These are phyloP conservation scores for Amanita jacksonii DNA, from an alignment of 768 basidiomycete species.

Conservation along the genomic window DNA sequence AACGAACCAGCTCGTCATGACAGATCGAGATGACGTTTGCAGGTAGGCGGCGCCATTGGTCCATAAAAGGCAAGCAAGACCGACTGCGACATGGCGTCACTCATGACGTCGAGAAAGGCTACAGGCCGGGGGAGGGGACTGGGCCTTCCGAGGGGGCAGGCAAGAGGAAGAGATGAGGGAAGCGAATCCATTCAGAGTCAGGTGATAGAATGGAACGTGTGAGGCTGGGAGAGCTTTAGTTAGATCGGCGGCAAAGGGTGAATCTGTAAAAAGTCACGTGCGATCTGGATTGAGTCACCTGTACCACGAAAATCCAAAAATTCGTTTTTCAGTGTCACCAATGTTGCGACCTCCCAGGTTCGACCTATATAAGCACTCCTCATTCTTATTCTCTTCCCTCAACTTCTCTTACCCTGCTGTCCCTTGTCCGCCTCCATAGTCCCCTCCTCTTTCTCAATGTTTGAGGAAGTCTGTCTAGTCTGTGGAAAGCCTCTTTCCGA, in stretches of 20 bases:
- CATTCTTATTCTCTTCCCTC: conserved; percentile 10
- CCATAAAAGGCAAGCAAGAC: conserved; percentile 1
- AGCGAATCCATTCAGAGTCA: conserved; percentile 8
- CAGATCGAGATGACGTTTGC: background rate
- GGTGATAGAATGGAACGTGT: conserved; percentile 10
- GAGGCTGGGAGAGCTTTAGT: background rate
- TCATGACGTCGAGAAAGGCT: background rate
- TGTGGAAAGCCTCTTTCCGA: conserved; percentile 59
- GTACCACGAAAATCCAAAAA: conserved; percentile 23
- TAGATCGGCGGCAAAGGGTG: background rate
- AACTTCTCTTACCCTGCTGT: conserved; percentile 9
- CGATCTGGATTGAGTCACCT: conserved; percentile 23
- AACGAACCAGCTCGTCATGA: background rate
- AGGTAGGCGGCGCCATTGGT: background rate
- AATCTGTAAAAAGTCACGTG: conserved; percentile 7
- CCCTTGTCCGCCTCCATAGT: conserved; percentile 8
- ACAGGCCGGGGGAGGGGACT: background rate
- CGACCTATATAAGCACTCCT: conserved; percentile 27
- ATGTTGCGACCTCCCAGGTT: conserved; percentile 29
- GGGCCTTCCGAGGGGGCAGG: background rate
- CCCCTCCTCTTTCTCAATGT: conserved; percentile 35
- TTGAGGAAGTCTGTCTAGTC: conserved; percentile 68
- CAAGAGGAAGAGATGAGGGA: background rate
- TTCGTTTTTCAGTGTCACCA: conserved; percentile 22
- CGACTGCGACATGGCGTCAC: background rate